A percentile compares a stretch with the other conserved stretches of the same genome.
phyloP scores from a whole-genome alignment of 148 eudicot species.

The Limonium bicolor region DNA sequence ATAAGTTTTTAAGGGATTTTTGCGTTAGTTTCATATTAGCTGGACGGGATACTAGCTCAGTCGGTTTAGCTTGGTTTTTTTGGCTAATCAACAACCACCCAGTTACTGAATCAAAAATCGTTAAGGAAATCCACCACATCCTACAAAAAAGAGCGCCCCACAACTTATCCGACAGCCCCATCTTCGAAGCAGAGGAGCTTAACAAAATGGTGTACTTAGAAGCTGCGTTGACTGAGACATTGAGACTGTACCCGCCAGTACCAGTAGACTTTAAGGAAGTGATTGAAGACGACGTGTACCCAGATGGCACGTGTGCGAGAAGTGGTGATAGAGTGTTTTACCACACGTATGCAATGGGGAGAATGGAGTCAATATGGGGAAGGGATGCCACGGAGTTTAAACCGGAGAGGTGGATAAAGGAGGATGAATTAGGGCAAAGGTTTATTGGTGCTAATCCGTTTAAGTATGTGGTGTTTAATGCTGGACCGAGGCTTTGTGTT shows the following conservation, averaged over 20 bases:
- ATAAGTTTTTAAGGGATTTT: constrained; percentile 27
- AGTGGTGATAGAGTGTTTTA: constrained; percentile 26
- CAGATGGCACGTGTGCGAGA: constrained; percentile 21
- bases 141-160: not conserved
- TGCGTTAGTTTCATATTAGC: constrained; percentile 49
- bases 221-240: constrained; percentile 33
- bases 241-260: constrained; percentile 38
- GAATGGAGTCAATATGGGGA: constrained; percentile 25
- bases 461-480: constrained; percentile 25
- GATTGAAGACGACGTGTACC: constrained; percentile 26
- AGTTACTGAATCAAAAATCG: constrained; percentile 17
- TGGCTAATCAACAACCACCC: constrained; percentile 35
- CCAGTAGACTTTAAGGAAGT: constrained; percentile 47
- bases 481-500: constrained; percentile 21
- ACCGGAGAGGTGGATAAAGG: constrained; percentile 26
- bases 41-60: constrained; percentile 48
- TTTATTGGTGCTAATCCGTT: constrained; percentile 24
- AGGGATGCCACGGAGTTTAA: constrained; percentile 18
- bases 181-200: constrained; percentile 23
- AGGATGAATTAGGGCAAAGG: no score
- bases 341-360: constrained; percentile 27
- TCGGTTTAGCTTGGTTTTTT: constrained; percentile 42
- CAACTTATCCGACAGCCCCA: not conserved
- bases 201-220: constrained; percentile 39
- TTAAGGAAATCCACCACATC: constrained; percentile 14